phyloP scores from a whole-genome alignment of 1,284 basidiomycete genomes.

The Apiotrichum montevideense region DNA sequence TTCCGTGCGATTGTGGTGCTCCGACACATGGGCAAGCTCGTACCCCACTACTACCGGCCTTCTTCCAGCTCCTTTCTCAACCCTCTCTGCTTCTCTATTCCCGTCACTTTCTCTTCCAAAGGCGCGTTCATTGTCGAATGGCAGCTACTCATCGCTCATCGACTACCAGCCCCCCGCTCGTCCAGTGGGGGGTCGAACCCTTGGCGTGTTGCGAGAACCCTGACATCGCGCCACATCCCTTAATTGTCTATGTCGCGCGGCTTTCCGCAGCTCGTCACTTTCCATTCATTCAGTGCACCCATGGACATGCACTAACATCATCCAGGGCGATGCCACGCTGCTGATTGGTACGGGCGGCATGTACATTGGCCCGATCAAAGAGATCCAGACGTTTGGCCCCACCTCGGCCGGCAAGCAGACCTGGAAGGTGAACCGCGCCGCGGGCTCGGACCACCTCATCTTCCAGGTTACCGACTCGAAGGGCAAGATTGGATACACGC shows the following conservation, averaged over 20 bases:
- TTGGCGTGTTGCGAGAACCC: no score
- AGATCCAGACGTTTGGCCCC: constrained; percentile 18
- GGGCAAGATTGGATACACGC: constrained; percentile 36
- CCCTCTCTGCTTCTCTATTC: neutral
- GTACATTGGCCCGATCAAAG: constrained; percentile 31
- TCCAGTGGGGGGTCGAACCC: neutral
- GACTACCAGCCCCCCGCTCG: no score
- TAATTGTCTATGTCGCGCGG: no score
- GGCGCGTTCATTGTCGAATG: no score
- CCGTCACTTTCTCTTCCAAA: neutral
- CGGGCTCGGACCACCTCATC: constrained; percentile 28
- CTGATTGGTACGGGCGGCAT: constrained; percentile 37
- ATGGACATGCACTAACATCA: neutral
- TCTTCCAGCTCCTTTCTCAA: no score
- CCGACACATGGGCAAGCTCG: no score
- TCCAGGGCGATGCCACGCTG: constrained; percentile 31
- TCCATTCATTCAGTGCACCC: neutral
- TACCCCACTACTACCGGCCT: no score
- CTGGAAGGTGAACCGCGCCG: constrained; percentile 34
- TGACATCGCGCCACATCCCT: no score
- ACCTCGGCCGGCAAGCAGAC: constrained; percentile 15
- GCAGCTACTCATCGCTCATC: no score
- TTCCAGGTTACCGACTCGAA: constrained; percentile 40
- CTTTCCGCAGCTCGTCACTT: no score
- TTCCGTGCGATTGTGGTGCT: no score